Percentiles rank a stretch among this genome's conserved stretches.
Evolutionary conservation across 2,329 filamentous ascomycete genomes (phyloP).

Genomic region (Cryphonectria carpinicola): DNA sequence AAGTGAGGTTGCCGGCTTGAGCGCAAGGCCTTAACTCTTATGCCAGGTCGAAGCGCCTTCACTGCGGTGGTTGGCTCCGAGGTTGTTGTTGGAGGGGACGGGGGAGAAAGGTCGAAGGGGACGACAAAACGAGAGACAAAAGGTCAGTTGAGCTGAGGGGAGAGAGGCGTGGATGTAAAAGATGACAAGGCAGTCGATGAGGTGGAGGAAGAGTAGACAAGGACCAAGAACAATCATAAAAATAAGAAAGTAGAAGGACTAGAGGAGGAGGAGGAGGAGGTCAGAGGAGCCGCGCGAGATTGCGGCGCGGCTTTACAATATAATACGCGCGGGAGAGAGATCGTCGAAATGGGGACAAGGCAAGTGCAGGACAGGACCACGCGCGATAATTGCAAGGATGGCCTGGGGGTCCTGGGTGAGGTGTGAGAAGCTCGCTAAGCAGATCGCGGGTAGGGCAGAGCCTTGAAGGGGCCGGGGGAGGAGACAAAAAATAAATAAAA

Average conservation of each 20-base stretch:
- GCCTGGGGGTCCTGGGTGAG: neutral
- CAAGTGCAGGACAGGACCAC: neutral
- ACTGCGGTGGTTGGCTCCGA: neutral
- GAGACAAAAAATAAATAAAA: neutral
- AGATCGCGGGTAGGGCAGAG: conserved; percentile 13
- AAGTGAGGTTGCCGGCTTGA: neutral
- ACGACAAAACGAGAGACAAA: conserved; percentile 20
- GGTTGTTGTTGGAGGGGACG: neutral
- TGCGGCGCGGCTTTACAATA: conserved; percentile 13
- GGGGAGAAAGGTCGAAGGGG: neutral
- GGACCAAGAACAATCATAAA: neutral
- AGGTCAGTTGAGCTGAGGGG: conserved; percentile 2
- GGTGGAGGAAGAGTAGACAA: neutral
- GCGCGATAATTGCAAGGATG: conserved; percentile 3
- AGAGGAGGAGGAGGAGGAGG: conserved; percentile 4
- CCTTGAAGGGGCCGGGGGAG: neutral
- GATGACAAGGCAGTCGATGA: neutral
- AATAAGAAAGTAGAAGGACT: neutral
- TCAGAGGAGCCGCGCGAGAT: conserved; percentile 13
- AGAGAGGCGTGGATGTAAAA: neutral
- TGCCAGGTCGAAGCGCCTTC: neutral
- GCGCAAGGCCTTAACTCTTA: neutral
- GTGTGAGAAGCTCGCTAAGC: neutral
- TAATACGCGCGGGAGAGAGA: conserved; percentile 14
- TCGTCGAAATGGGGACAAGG: conserved; percentile 1